A percentile compares a stretch with the other conserved stretches of the same genome.
These are phyloP conservation scores for Catenaria anguillulae DNA, from an alignment of 371 early-diverging fungal species.

Conservation along the genomic window DNA sequence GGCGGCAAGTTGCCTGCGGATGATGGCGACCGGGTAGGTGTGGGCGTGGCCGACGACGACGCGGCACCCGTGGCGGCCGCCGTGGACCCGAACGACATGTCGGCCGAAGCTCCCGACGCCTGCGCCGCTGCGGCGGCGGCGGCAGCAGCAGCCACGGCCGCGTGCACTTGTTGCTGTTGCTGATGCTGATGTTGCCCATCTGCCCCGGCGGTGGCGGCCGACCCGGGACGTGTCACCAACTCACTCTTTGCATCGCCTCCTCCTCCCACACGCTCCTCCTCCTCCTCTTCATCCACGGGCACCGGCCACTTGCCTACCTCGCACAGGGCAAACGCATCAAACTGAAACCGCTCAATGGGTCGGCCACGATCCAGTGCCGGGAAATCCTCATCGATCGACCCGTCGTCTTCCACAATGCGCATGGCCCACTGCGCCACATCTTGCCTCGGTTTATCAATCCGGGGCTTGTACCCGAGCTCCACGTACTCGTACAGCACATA, in stretches of 20 bases:
- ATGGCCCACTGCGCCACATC: conserved; percentile 67
- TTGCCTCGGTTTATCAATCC: conserved; percentile 40
- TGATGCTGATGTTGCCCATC: too few species aligned
- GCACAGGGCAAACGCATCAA: conserved; percentile 82
- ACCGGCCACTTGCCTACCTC: conserved; percentile 18
- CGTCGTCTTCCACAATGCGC: conserved; percentile 87
- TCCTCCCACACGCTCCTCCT: too few species aligned
- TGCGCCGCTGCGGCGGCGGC: too few species aligned
- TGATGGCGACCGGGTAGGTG: conserved; percentile 4
- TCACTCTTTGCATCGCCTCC: too few species aligned
- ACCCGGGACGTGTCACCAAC: too few species aligned
- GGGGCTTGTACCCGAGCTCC: conserved; percentile 45
- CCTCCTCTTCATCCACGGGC: too few species aligned
- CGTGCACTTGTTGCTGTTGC: too few species aligned
- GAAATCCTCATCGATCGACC: conserved; percentile 86
- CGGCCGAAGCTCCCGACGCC: conserved; percentile 41
- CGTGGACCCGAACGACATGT: conserved; percentile 5
- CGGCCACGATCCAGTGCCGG: conserved; percentile 79
- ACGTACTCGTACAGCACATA: conserved; percentile 65
- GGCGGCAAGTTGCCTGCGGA: neutral
- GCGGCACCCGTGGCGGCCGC: conserved; percentile 3
- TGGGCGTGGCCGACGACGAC: conserved; percentile 3
- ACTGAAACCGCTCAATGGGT: conserved; percentile 67
- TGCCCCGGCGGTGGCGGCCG: too few species aligned
- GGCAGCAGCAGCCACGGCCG: too few species aligned